phyloP scores from a whole-genome alignment of 1,139 yeast genomes.

The Lodderomyces orthopsilosis region DNA sequence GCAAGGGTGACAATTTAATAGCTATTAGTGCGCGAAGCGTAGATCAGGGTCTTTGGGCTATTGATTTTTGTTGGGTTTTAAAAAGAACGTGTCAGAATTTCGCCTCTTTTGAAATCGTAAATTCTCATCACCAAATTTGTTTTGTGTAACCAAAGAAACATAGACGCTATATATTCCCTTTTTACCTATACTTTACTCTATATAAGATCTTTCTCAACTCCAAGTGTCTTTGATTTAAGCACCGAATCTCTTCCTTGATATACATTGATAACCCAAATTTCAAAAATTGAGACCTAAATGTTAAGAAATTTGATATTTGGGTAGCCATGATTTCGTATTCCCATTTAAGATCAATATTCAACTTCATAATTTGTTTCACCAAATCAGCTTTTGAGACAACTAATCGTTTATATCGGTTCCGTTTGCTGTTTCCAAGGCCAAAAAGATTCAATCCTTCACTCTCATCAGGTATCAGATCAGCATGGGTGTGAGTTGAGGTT shows the following conservation, averaged over 20 bases:
- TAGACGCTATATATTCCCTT: neutral
- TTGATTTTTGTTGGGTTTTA: neutral
- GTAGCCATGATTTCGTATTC: conserved; percentile 62
- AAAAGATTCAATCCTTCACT: conserved; percentile 31
- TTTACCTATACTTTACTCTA: neutral
- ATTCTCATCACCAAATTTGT: neutral
- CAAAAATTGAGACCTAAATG: conserved; percentile 45
- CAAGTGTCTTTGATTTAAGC: conserved; percentile 11
- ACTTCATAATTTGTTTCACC: conserved; percentile 30
- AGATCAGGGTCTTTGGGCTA: neutral
- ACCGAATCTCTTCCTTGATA: conserved; percentile 17
- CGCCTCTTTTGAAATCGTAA: neutral
- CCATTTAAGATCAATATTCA: conserved; percentile 38
- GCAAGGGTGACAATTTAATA: neutral
- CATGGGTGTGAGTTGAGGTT: conserved; percentile 2
- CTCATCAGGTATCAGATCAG: conserved; percentile 1
- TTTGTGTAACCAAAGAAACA: neutral
- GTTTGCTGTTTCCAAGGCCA: conserved; percentile 32
- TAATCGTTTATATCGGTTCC: conserved; percentile 32
- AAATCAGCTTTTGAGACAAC: conserved; percentile 31
- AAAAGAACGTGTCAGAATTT: neutral
- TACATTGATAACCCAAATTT: conserved; percentile 34
- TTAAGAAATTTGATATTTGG: conserved; percentile 57
- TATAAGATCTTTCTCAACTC: conserved; percentile 11
- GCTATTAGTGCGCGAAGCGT: neutral